A percentile compares a stretch with the other conserved stretches of the same genome.
Conservation (phyloP, 331 rosid species). For the Phaseolus coccineus region DNA sequence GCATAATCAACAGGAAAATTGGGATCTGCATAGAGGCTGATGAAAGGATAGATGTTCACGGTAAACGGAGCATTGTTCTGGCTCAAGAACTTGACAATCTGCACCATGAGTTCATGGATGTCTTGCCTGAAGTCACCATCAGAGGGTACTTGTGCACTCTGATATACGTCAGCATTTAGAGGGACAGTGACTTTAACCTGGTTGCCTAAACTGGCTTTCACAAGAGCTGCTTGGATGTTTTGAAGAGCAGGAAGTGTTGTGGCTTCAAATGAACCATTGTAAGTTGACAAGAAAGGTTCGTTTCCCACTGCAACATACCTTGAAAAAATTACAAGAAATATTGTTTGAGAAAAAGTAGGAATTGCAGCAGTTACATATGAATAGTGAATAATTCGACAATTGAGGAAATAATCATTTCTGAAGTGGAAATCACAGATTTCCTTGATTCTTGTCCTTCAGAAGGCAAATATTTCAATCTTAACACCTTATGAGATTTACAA, state of each 20-base stretch:
- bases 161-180: constrained; percentile 84
- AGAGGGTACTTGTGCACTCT: constrained; percentile 65
- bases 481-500: neutral
- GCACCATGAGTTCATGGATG: constrained; percentile 74
- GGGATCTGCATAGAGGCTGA: constrained; percentile 71
- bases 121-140: constrained; percentile 77
- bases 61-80: constrained; percentile 83
- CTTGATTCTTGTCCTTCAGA: constrained; percentile 14
- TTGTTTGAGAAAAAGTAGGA: constrained; percentile 39
- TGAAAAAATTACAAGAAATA: constrained; percentile 43
- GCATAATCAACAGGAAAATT: constrained; percentile 81
- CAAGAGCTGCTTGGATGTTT: constrained; percentile 86
- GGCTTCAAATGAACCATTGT: constrained; percentile 68
- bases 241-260: constrained; percentile 88
- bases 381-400: constrained; percentile 1
- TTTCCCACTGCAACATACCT: constrained; percentile 98
- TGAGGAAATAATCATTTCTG: constrained; percentile 6
- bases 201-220: constrained; percentile 74
- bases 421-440: neutral
- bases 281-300: constrained; percentile 87
- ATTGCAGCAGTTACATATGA: constrained; percentile 8
- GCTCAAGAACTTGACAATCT: constrained; percentile 74
- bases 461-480: constrained; percentile 4
- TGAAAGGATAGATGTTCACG: constrained; percentile 92
- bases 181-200: constrained; percentile 79